Conservation (phyloP, 805 yeast genomes). For the Sugiyamaella qingdaonensis region DNA sequence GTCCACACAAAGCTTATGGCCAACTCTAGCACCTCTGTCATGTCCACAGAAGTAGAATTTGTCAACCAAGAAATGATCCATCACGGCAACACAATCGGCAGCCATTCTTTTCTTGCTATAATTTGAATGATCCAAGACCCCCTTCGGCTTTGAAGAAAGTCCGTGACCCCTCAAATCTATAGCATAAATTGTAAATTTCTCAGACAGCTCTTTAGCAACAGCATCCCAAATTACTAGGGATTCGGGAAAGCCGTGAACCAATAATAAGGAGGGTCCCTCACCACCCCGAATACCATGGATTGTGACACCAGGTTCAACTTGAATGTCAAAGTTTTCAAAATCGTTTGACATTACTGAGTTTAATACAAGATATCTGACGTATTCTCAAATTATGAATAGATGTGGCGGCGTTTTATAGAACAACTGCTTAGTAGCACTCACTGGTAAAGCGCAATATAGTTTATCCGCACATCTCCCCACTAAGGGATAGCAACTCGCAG, state of each 20-base stretch:
- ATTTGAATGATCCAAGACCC: conserved; percentile 5
- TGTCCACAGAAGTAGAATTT: conserved; percentile 17
- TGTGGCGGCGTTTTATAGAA: too few relatives aligned
- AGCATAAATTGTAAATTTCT: conserved; percentile 11
- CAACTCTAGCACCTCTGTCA: conserved; percentile 19
- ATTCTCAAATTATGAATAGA: too few relatives aligned
- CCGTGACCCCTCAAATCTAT: conserved; percentile 19
- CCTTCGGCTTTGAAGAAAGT: conserved; percentile 11
- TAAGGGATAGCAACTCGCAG: too few relatives aligned
- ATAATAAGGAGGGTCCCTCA: conserved; percentile 5
- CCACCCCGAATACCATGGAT: conserved; percentile 2
- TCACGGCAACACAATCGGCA: conserved; percentile 12
- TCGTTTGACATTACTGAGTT: background rate
- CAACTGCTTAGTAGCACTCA: too few relatives aligned
- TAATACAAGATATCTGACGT: too few relatives aligned
- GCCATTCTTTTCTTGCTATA: conserved; percentile 16
- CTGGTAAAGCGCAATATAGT: too few relatives aligned
- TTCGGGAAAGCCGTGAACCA: conserved; percentile 19
- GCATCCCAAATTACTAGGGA: conserved; percentile 14
- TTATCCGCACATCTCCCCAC: too few relatives aligned
- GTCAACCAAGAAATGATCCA: conserved; percentile 8
- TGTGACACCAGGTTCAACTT: background rate
- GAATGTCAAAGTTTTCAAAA: conserved; percentile 1
- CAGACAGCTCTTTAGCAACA: conserved; percentile 7
- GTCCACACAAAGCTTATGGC: conserved; percentile 15